A percentile compares a stretch with the other conserved stretches of the same genome.
phyloP scores from a whole-genome alignment of 1,139 yeast genomes.

The Nematodospora anomalae region DNA sequence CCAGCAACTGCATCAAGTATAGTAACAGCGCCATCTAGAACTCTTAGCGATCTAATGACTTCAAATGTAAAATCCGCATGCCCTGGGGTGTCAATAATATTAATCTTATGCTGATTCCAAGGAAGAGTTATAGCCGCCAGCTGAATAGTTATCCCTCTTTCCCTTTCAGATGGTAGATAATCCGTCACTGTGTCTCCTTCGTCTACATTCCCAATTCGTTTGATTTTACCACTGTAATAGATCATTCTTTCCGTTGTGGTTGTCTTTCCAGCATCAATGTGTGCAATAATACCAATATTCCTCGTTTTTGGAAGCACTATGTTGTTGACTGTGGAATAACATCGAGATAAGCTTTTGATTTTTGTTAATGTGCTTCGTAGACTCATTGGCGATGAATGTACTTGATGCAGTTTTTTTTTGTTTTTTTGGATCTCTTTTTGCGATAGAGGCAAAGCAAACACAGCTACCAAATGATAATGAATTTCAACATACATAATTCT shows the following conservation, averaged over 20 bases:
- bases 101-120: conserved; percentile 77
- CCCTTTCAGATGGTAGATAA: conserved; percentile 84
- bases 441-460: too few relatives aligned
- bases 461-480: too few relatives aligned
- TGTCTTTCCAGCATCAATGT: conserved; percentile 89
- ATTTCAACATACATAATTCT: too few relatives aligned
- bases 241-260: conserved; percentile 92
- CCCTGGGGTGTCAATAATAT: conserved; percentile 95
- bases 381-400: not conserved
- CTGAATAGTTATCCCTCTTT: conserved; percentile 93
- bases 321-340: conserved; percentile 11
- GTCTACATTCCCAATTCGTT: conserved; percentile 87
- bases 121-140: conserved; percentile 93
- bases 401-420: too few relatives aligned
- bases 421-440: too few relatives aligned
- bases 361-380: not conserved
- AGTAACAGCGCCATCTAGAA: conserved; percentile 90
- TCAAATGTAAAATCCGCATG: conserved; percentile 98
- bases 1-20: conserved; percentile 96
- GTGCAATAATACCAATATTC: conserved; percentile 82
- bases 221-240: conserved; percentile 79
- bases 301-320: conserved; percentile 36
- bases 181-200: conserved; percentile 97
- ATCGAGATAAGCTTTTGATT: not conserved
- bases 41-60: conserved; percentile 84